Conservation (phyloP, 352 stramenopile species). For the Pythium rishiriense region DNA sequence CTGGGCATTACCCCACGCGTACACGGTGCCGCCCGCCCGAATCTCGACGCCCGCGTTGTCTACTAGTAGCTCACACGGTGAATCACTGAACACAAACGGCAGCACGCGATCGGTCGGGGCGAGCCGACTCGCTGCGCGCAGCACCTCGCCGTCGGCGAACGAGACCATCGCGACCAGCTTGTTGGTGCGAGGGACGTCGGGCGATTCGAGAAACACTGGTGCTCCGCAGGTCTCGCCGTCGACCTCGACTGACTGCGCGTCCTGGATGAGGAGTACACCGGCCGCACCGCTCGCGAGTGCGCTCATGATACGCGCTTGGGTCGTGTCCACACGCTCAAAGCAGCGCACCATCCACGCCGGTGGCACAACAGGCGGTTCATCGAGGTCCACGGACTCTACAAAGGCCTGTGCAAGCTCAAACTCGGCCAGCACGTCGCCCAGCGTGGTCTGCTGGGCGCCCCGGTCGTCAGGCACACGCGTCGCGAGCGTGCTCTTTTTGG, state of each 20-base stretch:
- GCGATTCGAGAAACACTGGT: slow-evolving; percentile 10
- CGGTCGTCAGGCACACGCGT: neutral
- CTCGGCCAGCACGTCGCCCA: slow-evolving; percentile 33
- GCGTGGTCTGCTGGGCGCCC: slow-evolving; percentile 1
- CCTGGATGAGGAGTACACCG: slow-evolving; percentile 50
- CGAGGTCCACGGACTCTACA: slow-evolving; percentile 17
- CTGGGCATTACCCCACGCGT: slow-evolving; percentile 64
- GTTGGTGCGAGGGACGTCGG: neutral
- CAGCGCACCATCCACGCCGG: slow-evolving; percentile 38
- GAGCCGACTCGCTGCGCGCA: slow-evolving; percentile 33
- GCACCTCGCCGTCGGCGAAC: slow-evolving; percentile 19
- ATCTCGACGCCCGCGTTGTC: slow-evolving; percentile 47
- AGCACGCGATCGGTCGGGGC: slow-evolving; percentile 27
- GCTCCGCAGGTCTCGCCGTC: slow-evolving; percentile 24
- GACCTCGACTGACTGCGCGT: slow-evolving; percentile 28
- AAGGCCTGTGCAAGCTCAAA: slow-evolving; percentile 17
- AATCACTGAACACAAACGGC: slow-evolving; percentile 29
- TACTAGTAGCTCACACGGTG: slow-evolving; percentile 43
- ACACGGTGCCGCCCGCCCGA: slow-evolving; percentile 48
- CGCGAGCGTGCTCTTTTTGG: slow-evolving; percentile 27
- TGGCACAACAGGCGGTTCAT: slow-evolving; percentile 11
- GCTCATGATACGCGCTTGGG: slow-evolving; percentile 30
- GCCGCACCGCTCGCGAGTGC: slow-evolving; percentile 50
- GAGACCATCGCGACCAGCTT: slow-evolving; percentile 42
- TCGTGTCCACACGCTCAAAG: slow-evolving; percentile 54